These are phyloP conservation scores for Antitrichia curtipendula DNA, from an alignment of 225 moss, liverwort and hornwort genomes.

Conservation along the genomic window DNA sequence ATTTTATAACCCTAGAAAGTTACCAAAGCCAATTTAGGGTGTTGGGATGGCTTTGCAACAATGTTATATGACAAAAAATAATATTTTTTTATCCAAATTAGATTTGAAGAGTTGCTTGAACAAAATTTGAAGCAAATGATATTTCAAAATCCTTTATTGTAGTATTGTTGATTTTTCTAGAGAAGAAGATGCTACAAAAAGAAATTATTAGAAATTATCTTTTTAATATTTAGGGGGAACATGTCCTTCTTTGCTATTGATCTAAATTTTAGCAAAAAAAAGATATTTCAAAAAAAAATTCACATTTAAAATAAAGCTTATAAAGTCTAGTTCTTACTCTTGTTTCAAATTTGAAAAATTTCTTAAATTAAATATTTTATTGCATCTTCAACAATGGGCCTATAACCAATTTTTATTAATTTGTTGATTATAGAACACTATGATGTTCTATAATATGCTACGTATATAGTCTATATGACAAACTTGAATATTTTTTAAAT, in stretches of 20 bases:
- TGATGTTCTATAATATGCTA: neutral
- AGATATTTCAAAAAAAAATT: accelerated
- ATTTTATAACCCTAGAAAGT: neutral
- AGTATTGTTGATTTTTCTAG: neutral
- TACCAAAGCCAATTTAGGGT: neutral
- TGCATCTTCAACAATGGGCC: neutral
- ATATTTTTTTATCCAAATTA: neutral
- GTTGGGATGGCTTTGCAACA: neutral
- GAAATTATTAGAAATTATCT: neutral
- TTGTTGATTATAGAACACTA: neutral
- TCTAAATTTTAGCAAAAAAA: neutral
- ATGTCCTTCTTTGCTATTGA: neutral
- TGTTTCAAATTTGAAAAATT: neutral
- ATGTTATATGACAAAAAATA: neutral
- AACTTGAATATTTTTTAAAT: neutral
- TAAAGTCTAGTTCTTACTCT: accelerated
- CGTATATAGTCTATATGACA: accelerated
- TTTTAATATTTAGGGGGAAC: neutral
- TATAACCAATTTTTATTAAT: neutral
- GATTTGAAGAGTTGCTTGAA: neutral
- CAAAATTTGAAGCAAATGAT: neutral
- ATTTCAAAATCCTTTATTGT: neutral
- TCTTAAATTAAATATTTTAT: neutral
- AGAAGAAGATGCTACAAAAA: neutral
- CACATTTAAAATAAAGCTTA: neutral